phyloP scores from a whole-genome alignment of 352 stramenopile species.

The Phytophthora lateralis region DNA sequence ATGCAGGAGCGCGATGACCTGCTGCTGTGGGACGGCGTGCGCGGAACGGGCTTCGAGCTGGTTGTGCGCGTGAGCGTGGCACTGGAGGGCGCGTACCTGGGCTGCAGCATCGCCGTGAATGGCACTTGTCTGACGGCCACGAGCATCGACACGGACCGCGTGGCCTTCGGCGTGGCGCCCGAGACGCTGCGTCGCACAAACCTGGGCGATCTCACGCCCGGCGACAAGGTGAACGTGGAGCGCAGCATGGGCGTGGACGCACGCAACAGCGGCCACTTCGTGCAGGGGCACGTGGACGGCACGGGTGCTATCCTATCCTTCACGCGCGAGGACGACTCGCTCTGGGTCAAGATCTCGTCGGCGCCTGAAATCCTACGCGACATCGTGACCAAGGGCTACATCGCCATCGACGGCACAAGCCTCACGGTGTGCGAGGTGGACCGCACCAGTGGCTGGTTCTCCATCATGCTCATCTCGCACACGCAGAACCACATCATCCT shows the following conservation, averaged over 20 bases:
- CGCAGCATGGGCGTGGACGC: slow-evolving; percentile 88
- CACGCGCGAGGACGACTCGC: slow-evolving; percentile 93
- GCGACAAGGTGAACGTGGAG: slow-evolving; percentile 96
- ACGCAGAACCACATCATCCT: slow-evolving; percentile 98
- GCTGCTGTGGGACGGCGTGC: slow-evolving; percentile 95
- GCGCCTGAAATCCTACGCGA: slow-evolving; percentile 88
- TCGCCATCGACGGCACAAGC: slow-evolving; percentile 98
- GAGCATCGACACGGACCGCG: slow-evolving; percentile 79
- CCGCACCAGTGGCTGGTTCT: slow-evolving; percentile 92
- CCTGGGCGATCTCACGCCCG: slow-evolving; percentile 65
- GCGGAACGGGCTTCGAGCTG: slow-evolving; percentile 91
- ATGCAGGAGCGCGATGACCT: slow-evolving; percentile 93
- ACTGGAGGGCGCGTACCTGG: slow-evolving; percentile 87
- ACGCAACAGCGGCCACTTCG: slow-evolving; percentile 98
- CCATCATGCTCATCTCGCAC: slow-evolving; percentile 98
- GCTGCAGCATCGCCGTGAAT: slow-evolving; percentile 97
- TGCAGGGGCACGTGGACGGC: slow-evolving; percentile 98
- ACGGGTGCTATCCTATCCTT: slow-evolving; percentile 91
- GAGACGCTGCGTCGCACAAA: slow-evolving; percentile 96
- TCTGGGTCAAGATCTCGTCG: slow-evolving; percentile 94
- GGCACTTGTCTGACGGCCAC: slow-evolving; percentile 98
- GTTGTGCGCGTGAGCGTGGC: slow-evolving; percentile 80
- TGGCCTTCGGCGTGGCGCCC: slow-evolving; percentile 95
- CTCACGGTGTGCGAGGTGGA: slow-evolving; percentile 97
- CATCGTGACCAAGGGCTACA: slow-evolving; percentile 95